Conservation (phyloP, 108 stramenopile species). For the Skeletonema costatum region DNA sequence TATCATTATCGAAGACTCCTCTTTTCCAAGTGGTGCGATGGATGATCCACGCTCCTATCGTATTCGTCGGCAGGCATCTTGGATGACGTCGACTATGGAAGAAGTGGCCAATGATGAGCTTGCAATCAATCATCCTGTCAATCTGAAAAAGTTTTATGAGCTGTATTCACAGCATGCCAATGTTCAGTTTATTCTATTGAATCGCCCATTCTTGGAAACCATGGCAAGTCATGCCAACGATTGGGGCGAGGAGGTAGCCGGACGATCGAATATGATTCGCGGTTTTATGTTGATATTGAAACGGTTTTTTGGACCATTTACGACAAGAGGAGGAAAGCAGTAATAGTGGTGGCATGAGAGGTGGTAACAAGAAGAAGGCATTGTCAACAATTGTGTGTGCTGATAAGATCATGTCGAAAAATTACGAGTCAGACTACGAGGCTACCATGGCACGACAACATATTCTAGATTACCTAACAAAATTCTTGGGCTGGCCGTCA, state of each 20-base stretch:
- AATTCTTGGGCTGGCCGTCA: constrained; percentile 17
- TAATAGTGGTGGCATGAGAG: neutral
- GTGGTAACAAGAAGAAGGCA: neutral
- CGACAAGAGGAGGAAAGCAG: neutral
- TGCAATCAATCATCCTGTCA: constrained; percentile 30
- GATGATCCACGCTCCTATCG: constrained; percentile 32
- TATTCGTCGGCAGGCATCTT: constrained; percentile 7
- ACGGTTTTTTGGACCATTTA: constrained; percentile 5
- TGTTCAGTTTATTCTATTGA: constrained; percentile 11
- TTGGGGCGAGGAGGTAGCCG: constrained; percentile 14
- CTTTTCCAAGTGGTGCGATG: constrained; percentile 16
- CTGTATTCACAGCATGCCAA: constrained; percentile 12
- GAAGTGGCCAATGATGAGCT: constrained; percentile 18
- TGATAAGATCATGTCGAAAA: constrained; percentile 12
- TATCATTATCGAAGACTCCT: constrained; percentile 27
- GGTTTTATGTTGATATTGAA: constrained; percentile 21
- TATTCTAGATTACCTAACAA: neutral
- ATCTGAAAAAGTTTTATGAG: constrained; percentile 15
- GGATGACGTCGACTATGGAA: constrained; percentile 20
- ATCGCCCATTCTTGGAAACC: constrained; percentile 20
- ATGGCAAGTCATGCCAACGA: constrained; percentile 13
- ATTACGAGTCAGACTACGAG: constrained; percentile 4
- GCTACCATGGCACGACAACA: neutral
- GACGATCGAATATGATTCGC: constrained; percentile 22
- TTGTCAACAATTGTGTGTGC: constrained; percentile 19